A percentile compares a stretch with the other conserved stretches of the same genome.
Conservation (phyloP, 208 protist genomes). For the Trypanosoma conorhini region DNA sequence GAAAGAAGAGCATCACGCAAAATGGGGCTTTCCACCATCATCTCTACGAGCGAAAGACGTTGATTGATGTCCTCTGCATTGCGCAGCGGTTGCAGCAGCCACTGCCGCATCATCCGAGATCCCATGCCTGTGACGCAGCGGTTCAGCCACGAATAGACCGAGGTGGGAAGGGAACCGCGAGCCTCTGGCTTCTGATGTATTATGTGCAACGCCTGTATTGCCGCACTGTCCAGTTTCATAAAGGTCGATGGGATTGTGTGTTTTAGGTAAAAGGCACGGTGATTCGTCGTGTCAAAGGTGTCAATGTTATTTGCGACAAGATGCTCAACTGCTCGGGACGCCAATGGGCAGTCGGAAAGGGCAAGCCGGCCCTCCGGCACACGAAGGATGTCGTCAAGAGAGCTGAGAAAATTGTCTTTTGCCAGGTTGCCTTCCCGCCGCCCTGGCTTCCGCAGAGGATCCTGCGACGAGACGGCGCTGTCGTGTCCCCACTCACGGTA, state of each 20-base stretch:
- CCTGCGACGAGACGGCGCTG: slow-evolving; percentile 23
- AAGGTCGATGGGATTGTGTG: slow-evolving; percentile 84
- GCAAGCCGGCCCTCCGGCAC: slow-evolving; percentile 74
- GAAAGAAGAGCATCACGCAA: slow-evolving; percentile 80
- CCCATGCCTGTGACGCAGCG: slow-evolving; percentile 97
- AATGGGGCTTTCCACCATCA: slow-evolving; percentile 88
- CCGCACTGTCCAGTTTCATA: slow-evolving; percentile 94
- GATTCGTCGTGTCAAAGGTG: slow-evolving; percentile 66
- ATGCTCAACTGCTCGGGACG: slow-evolving; percentile 61
- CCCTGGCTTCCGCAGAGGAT: slow-evolving; percentile 24
- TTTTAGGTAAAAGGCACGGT: slow-evolving; percentile 76
- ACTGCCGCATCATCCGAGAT: slow-evolving; percentile 94
- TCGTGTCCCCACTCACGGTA: slow-evolving; percentile 29
- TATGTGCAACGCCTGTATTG: slow-evolving; percentile 92
- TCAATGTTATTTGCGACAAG: slow-evolving; percentile 58
- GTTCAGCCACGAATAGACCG: slow-evolving; percentile 95
- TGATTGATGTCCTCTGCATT: slow-evolving; percentile 91
- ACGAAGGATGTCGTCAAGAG: slow-evolving; percentile 72
- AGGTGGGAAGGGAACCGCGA: slow-evolving; percentile 66
- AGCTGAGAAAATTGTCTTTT: slow-evolving; percentile 27
- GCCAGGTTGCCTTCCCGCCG: slow-evolving; percentile 17
- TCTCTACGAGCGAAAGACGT: slow-evolving; percentile 93
- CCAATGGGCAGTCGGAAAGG: slow-evolving; percentile 46
- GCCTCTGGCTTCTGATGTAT: slow-evolving; percentile 85
- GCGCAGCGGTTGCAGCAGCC: slow-evolving; percentile 97